Percentiles rank a stretch among this genome's conserved stretches.
Conservation (phyloP, 1,284 basidiomycete genomes). For the Rhodotorula sp. region DNA sequence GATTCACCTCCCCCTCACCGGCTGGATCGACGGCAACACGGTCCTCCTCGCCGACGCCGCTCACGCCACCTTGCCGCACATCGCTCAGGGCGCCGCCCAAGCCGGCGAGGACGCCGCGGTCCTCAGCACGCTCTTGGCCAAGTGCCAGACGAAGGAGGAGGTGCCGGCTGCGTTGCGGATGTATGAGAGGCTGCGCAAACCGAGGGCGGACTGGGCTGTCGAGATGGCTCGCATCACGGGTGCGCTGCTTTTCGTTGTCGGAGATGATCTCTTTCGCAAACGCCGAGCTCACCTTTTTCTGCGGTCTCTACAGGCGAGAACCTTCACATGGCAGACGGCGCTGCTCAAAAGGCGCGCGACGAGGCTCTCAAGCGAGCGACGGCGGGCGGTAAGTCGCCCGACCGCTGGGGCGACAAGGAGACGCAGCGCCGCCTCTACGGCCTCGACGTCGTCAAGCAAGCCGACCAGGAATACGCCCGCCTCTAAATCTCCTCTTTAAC, state of each 20-base stretch:
- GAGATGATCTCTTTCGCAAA: background rate
- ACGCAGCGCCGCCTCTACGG: conserved; percentile 21
- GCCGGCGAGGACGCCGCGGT: conserved; percentile 51
- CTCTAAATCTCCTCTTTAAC: background rate
- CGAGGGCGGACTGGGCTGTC: conserved; percentile 50
- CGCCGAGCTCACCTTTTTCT: background rate
- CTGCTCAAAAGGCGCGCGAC: conserved; percentile 39
- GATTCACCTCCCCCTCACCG: conserved; percentile 46
- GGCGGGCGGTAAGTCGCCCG: conserved; percentile 14
- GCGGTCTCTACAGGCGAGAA: conserved; percentile 44
- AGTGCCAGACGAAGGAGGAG: conserved; percentile 47
- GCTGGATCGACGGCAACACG: conserved; percentile 43
- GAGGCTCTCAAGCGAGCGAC: conserved; percentile 27
- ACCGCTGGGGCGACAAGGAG: conserved; percentile 28
- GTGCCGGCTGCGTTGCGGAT: conserved; percentile 46
- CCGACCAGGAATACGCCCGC: conserved; percentile 12
- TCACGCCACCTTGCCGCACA: conserved; percentile 49
- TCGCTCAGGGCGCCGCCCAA: conserved; percentile 49
- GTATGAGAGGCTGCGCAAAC: conserved; percentile 49
- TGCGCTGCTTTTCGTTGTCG: background rate
- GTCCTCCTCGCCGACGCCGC: conserved; percentile 51
- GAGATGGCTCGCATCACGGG: conserved; percentile 46
- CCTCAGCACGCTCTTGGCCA: conserved; percentile 48
- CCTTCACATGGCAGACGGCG: conserved; percentile 46
- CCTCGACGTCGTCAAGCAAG: conserved; percentile 22